These are phyloP conservation scores for Lyophyllum shimeji DNA, from an alignment of 768 basidiomycete species.

Conservation along the genomic window DNA sequence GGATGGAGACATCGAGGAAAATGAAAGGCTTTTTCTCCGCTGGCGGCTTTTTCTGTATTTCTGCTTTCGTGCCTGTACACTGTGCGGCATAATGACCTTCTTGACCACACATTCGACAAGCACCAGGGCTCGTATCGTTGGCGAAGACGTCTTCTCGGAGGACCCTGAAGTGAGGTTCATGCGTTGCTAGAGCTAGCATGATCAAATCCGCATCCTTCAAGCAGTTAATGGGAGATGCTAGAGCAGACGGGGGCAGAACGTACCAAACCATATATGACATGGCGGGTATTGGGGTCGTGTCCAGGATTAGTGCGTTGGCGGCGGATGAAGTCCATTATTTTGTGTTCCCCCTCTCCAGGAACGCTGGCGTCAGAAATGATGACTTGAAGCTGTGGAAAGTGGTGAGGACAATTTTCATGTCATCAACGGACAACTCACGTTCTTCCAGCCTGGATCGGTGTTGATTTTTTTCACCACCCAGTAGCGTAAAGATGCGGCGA, in stretches of 20 bases:
- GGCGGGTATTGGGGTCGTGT: slow-evolving; percentile 93
- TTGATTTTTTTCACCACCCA: slow-evolving; percentile 98
- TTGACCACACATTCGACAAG: slow-evolving; percentile 92
- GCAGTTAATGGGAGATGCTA: slow-evolving; percentile 16
- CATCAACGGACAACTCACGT: slow-evolving; percentile 45
- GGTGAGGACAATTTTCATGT: slow-evolving; percentile 2
- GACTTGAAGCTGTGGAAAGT: slow-evolving; percentile 73
- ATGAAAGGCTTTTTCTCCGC: slow-evolving; percentile 95
- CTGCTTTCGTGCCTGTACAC: slow-evolving; percentile 80
- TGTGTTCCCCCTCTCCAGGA: slow-evolving; percentile 98
- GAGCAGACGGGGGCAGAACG: slow-evolving; percentile 23
- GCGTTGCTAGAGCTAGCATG: slow-evolving; percentile 97
- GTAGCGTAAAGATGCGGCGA: slow-evolving; percentile 86
- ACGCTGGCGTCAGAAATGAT: slow-evolving; percentile 97
- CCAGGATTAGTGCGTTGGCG: slow-evolving; percentile 83
- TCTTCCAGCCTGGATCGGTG: slow-evolving; percentile 93
- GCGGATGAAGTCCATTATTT: slow-evolving; percentile 98
- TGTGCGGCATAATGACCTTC: slow-evolving; percentile 94
- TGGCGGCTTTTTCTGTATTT: slow-evolving; percentile 65
- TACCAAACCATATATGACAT: slow-evolving; percentile 97
- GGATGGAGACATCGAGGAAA: slow-evolving; percentile 93
- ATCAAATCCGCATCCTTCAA: slow-evolving; percentile 95
- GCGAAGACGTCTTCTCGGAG: slow-evolving; percentile 97
- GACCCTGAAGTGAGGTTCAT: slow-evolving; percentile 97
- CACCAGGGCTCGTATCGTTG: slow-evolving; percentile 69